Base-by-base conservation (phyloP, 306 rosid genomes). In the Canavalia ensiformis region DNA sequence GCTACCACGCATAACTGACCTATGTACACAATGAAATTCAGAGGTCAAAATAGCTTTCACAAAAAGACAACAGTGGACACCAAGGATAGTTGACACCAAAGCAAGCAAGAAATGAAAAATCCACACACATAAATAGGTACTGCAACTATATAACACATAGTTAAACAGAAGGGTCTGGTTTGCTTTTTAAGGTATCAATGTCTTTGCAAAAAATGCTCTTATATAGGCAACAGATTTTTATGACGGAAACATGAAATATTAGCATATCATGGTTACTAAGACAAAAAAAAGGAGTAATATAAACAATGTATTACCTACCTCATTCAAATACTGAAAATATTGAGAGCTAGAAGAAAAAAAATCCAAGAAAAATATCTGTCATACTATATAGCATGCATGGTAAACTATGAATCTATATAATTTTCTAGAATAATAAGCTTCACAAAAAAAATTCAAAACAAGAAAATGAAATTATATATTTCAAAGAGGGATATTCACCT, bases 21-120 rank as follows among this genome's bases (percentile, higher is more conserved):
- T 89, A 39, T 90, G 87, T 73, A 87, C 80, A 87, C 80, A 83
- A 79, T 84, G 65, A 75, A 85, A 58, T 86, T 75, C 39, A 60
- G 47, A 55, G 39, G 39, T 47, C 81, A 70, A 49, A 77, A 79
- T 47, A 64, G 7, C 67, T 69, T 47, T 4, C 11, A 13, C 63
- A 55, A 37, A 54, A 68, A 45, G 57, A 54, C 41, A 79, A 49
- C 25, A 76, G 69, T 13, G 50, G 55, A 72, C 57, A 44, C 0
- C 57, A 68, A 29, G 65, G 60, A 57, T 42, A 78, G 79, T n/a
- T 46, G 75, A 45, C 4, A 67, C 42, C 74, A 72, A 67, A 82
- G 74, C 57, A 74, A 77, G 50, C 42, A 82, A 58, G 62, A 8
- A 51, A 85, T 30, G 49, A 29, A 42, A 74, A 56, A 4, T 47